Evolutionary conservation across 306 rosid species (phyloP).

Genomic region (Pyrus pyrifolia): DNA sequence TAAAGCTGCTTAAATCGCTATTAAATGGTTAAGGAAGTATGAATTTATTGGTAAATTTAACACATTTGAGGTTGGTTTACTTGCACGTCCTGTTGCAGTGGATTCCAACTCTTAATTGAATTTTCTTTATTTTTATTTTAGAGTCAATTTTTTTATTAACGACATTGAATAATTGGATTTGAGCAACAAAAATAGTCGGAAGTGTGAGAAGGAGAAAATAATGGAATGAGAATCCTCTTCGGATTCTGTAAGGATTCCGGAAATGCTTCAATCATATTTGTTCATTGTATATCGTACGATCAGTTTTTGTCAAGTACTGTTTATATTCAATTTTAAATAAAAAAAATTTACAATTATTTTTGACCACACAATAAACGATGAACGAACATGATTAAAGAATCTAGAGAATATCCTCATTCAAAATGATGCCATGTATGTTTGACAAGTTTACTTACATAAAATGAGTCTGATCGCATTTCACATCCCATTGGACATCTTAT

Average conservation of each 20-base stretch:
- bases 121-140: neutral
- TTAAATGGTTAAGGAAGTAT: neutral
- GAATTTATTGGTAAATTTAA: neutral
- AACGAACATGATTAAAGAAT: too few relatives aligned
- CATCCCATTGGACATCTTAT: too few relatives aligned
- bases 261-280: too few relatives aligned
- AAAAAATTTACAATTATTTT: too few relatives aligned
- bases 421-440: neutral
- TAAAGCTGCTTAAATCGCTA: neutral
- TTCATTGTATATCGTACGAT: too few relatives aligned
- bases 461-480: too few relatives aligned
- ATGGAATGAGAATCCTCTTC: neutral
- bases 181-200: neutral
- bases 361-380: too few relatives aligned
- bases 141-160: neutral
- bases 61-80: neutral
- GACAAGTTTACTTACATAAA: too few relatives aligned
- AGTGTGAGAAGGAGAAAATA: neutral
- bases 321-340: too few relatives aligned
- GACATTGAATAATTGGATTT: neutral
- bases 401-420: neutral
- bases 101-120: neutral
- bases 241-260: too few relatives aligned
- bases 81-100: neutral
- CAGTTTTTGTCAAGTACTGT: too few relatives aligned